Percentiles rank a stretch among this genome's conserved stretches.
These are phyloP conservation scores for Hyphopichia pseudoburtonii DNA, from an alignment of 1,139 yeast genomes.

Conservation along the genomic window DNA sequence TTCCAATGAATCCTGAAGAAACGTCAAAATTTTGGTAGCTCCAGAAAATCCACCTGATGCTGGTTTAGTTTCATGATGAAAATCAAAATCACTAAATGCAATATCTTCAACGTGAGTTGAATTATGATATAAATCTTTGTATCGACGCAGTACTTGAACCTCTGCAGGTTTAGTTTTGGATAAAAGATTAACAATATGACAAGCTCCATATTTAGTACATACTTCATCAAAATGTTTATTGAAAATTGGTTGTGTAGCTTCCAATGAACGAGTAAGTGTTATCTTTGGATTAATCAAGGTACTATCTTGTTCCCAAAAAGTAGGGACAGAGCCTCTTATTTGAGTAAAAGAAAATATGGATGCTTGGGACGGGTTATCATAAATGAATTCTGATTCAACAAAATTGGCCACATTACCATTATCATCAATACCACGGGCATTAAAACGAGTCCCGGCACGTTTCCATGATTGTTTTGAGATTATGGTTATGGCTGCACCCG, in stretches of 20 bases:
- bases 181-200: constrained; percentile 80
- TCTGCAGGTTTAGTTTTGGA: constrained; percentile 77
- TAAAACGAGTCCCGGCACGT: constrained; percentile 93
- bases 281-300: constrained; percentile 81
- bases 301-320: constrained; percentile 98
- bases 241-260: constrained; percentile 91
- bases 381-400: constrained; percentile 90
- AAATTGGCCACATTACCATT: constrained; percentile 94
- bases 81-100: constrained; percentile 79
- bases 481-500: constrained; percentile 66
- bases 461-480: constrained; percentile 94
- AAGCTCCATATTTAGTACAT: constrained; percentile 75
- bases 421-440: constrained; percentile 94
- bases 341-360: constrained; percentile 78
- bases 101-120: constrained; percentile 50
- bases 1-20: constrained; percentile 62
- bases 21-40: constrained; percentile 69
- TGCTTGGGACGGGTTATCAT: constrained; percentile 40
- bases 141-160: constrained; percentile 67
- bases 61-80: constrained; percentile 83
- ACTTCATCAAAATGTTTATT: constrained; percentile 74
- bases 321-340: constrained; percentile 91
- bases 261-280: constrained; percentile 80
- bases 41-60: constrained; percentile 79
- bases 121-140: constrained; percentile 52